Conservation (phyloP, 306 rosid species). For the Quercus aquifolioides region DNA sequence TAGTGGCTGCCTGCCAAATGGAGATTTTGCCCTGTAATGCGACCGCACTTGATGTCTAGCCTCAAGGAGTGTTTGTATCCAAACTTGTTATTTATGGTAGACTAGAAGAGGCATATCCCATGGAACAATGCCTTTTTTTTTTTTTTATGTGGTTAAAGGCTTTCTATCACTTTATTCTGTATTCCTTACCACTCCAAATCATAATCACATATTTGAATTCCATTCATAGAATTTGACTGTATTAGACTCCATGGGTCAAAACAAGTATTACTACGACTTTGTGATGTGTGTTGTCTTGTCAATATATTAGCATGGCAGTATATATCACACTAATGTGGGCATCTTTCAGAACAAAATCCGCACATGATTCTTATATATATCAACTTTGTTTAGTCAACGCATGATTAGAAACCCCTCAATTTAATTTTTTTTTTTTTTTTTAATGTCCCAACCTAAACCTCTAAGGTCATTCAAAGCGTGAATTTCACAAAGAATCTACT, state of each 20-base stretch:
- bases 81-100: not conserved
- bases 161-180: not conserved
- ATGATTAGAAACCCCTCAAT: not conserved
- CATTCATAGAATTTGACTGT: not conserved
- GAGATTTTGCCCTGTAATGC: slow-evolving; percentile 31
- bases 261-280: not conserved
- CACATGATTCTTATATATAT: not conserved
- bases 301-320: too few relatives aligned
- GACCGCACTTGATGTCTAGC: not conserved
- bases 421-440: not conserved
- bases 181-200: not conserved
- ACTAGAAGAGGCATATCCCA: not conserved
- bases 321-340: not conserved
- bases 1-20: slow-evolving; percentile 17
- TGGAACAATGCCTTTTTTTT: not conserved
- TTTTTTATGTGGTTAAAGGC: not conserved
- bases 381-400: not conserved
- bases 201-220: not conserved
- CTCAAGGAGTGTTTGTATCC: not conserved
- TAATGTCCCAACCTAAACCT: slow-evolving; percentile 11
- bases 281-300: not conserved
- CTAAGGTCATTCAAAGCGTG: slow-evolving; percentile 15
- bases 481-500: slow-evolving; percentile 15
- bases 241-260: not conserved
- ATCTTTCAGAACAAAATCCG: not conserved